A percentile compares a stretch with the other conserved stretches of the same genome.
phyloP scores from a whole-genome alignment of 768 basidiomycete species.

The Tulasnella calospora region DNA sequence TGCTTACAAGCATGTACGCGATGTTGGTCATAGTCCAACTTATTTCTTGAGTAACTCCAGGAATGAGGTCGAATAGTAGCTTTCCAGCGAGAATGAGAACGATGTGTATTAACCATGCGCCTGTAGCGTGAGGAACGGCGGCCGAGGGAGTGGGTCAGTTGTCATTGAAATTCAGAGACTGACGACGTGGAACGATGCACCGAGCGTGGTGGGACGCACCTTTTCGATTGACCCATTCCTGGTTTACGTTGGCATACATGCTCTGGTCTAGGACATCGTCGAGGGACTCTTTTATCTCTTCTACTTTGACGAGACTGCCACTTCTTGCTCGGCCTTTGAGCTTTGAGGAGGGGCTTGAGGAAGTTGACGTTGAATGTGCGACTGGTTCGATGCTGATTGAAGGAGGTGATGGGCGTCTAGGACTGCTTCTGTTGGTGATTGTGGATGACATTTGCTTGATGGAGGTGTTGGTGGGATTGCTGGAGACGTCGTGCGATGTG shows the following conservation, averaged over 20 bases:
- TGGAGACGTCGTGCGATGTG: not conserved
- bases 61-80: slow-evolving; percentile 87
- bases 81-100: slow-evolving; percentile 88
- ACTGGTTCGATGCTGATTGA: slow-evolving; percentile 24
- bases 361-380: slow-evolving; percentile 14
- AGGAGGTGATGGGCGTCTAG: slow-evolving; percentile 12
- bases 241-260: slow-evolving; percentile 78
- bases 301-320: slow-evolving; percentile 77
- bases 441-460: not conserved
- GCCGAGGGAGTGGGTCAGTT: slow-evolving; percentile 15
- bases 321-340: slow-evolving; percentile 52
- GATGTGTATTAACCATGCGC: slow-evolving; percentile 97
- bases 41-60: slow-evolving; percentile 87
- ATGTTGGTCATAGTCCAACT: slow-evolving; percentile 95
- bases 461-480: not conserved
- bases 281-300: slow-evolving; percentile 64
- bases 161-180: slow-evolving; percentile 3
- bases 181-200: not conserved
- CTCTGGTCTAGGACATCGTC: slow-evolving; percentile 77
- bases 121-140: slow-evolving; percentile 41
- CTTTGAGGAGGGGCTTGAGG: slow-evolving; percentile 14
- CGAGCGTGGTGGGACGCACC: slow-evolving; percentile 43
- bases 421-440: slow-evolving; percentile 12
- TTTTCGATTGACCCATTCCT: slow-evolving; percentile 91
- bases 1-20: slow-evolving; percentile 78